Evolutionary conservation across 805 yeast species (phyloP).

Genomic region (Kodamaea nitidulidarum): DNA sequence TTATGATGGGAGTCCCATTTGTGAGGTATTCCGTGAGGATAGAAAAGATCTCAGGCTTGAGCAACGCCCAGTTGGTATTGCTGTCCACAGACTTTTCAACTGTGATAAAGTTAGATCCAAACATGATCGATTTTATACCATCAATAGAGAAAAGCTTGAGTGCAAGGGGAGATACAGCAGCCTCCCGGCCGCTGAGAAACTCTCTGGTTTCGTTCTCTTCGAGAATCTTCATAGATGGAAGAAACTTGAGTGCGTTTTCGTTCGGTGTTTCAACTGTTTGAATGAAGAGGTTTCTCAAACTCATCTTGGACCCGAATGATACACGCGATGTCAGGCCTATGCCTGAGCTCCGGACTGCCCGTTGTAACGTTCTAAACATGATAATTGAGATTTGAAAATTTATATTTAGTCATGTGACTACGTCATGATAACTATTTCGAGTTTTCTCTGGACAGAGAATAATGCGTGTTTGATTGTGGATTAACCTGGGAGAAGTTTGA

Average conservation of each 20-base stretch:
- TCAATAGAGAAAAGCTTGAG: slow-evolving; percentile 69
- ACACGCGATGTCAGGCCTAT: not conserved
- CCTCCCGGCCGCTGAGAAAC: slow-evolving; percentile 71
- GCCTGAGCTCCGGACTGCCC: not conserved
- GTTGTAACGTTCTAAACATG: not conserved
- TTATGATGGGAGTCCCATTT: slow-evolving; percentile 53
- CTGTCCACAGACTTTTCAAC: slow-evolving; percentile 53
- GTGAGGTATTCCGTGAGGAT: slow-evolving; percentile 52
- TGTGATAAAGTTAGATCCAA: slow-evolving; percentile 81
- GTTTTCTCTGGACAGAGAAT: too few species aligned
- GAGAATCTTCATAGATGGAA: slow-evolving; percentile 69
- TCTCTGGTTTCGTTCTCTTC: slow-evolving; percentile 61
- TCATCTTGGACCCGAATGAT: not conserved
- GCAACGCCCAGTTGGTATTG: slow-evolving; percentile 53
- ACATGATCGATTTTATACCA: slow-evolving; percentile 72
- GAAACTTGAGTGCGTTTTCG: slow-evolving; percentile 77
- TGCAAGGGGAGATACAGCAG: slow-evolving; percentile 71
- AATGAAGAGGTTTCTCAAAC: slow-evolving; percentile 45
- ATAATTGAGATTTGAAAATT: not conserved
- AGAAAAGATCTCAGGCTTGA: slow-evolving; percentile 65
- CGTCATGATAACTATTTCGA: too few species aligned
- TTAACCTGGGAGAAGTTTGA: too few species aligned
- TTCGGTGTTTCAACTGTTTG: slow-evolving; percentile 87
- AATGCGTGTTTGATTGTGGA: too few species aligned
- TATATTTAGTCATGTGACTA: too few species aligned